Conservation (phyloP, 169 alveolate genomes). For the Plasmodium gallinaceum region DNA sequence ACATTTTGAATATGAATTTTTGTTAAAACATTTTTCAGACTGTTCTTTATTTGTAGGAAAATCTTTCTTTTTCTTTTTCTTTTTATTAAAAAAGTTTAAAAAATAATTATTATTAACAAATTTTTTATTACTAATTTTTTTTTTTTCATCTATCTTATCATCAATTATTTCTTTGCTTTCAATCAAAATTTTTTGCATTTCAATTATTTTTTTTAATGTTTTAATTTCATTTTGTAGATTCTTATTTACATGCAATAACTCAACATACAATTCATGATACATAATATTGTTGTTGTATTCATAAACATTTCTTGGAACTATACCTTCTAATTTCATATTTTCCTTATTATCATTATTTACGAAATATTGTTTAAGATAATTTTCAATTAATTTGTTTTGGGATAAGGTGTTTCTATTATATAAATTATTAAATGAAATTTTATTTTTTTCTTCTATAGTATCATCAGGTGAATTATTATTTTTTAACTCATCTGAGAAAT, state of each 20-base stretch:
- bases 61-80: slow-evolving; percentile 56
- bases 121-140: slow-evolving; percentile 34
- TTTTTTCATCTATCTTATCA: slow-evolving; percentile 29
- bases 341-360: too few relatives aligned
- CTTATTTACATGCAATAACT: slow-evolving; percentile 58
- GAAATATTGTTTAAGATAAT: too few relatives aligned
- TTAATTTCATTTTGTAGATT: slow-evolving; percentile 51
- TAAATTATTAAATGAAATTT: background rate
- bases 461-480: background rate
- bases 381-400: background rate
- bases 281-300: slow-evolving; percentile 65
- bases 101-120: slow-evolving; percentile 60
- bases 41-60: too few relatives aligned
- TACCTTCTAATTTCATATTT: too few relatives aligned
- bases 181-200: slow-evolving; percentile 55
- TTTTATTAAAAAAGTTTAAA: slow-evolving; percentile 56
- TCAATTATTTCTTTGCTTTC: slow-evolving; percentile 40
- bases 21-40: slow-evolving; percentile 2
- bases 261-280: slow-evolving; percentile 73
- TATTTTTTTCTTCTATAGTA: background rate
- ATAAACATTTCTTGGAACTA: slow-evolving; percentile 5
- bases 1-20: slow-evolving; percentile 20
- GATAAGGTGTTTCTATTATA: background rate
- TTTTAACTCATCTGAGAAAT: background rate
- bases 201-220: slow-evolving; percentile 41